Evolutionary conservation across 441 rosid genomes (phyloP).

Genomic region (Omphalea diandra): DNA sequence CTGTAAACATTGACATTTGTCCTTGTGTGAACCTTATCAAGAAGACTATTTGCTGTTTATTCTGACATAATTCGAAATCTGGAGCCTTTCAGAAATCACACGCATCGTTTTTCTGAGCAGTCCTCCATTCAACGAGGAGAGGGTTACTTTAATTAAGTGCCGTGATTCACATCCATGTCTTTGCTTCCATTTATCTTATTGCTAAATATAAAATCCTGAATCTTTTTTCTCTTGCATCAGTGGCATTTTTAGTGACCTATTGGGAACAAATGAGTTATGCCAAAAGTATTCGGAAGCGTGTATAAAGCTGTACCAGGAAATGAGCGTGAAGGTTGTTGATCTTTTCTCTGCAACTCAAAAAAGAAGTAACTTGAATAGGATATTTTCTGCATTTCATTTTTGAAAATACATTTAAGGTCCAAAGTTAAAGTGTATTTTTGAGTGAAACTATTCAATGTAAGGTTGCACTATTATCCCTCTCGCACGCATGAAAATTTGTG

Average conservation of each 20-base stretch:
- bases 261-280: slow-evolving; percentile 83
- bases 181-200: slow-evolving; percentile 14
- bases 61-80: slow-evolving; percentile 27
- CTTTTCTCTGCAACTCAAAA: slow-evolving; percentile 69
- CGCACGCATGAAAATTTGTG: neutral
- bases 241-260: slow-evolving; percentile 54
- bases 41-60: neutral
- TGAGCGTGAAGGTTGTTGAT: slow-evolving; percentile 66
- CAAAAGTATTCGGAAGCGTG: slow-evolving; percentile 75
- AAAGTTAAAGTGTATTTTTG: neutral
- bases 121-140: slow-evolving; percentile 83
- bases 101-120: slow-evolving; percentile 69
- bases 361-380: slow-evolving; percentile 50
- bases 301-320: slow-evolving; percentile 65
- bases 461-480: neutral
- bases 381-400: neutral
- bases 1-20: neutral
- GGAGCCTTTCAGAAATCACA: slow-evolving; percentile 72
- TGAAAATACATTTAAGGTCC: neutral
- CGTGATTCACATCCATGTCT: slow-evolving; percentile 7
- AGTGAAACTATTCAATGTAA: neutral
- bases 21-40: neutral
- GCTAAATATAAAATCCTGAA: slow-evolving; percentile 8
- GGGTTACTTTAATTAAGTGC: slow-evolving; percentile 54
- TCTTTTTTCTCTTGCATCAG: slow-evolving; percentile 31